phyloP scores from a whole-genome alignment of 225 moss, liverwort and hornwort species.

The Rhytidiadelphus loreus region DNA sequence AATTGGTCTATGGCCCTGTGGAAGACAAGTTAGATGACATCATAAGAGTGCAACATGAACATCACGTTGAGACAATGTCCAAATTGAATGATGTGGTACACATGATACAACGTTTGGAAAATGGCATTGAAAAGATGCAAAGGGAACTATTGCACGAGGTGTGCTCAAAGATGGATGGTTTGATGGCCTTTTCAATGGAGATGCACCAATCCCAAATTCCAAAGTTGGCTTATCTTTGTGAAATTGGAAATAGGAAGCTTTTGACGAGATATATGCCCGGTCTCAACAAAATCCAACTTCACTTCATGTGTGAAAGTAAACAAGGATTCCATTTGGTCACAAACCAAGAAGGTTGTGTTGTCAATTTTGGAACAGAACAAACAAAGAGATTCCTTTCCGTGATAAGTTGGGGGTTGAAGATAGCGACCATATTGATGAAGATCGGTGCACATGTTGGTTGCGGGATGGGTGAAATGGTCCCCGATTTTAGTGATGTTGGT shows the following conservation, averaged over 20 bases:
- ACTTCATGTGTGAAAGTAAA: no score
- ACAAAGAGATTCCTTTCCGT: not conserved
- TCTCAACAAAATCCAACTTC: not conserved
- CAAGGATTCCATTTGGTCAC: not conserved
- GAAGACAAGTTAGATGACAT: not conserved
- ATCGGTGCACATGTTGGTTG: not conserved
- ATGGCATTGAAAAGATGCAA: not conserved
- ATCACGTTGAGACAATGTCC: not conserved
- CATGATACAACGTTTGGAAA: not conserved
- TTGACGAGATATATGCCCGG: no score
- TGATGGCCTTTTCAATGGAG: no score
- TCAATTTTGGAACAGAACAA: not conserved
- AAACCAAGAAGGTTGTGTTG: not conserved
- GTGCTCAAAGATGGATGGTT: not conserved
- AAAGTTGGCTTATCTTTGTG: no score
- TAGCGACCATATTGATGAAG: not conserved
- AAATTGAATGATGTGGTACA: not conserved
- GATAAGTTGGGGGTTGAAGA: not conserved
- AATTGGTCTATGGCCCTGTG: not conserved
- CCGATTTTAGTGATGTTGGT: not conserved
- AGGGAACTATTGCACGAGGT: not conserved
- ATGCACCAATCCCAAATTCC: no score
- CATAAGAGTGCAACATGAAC: not conserved
- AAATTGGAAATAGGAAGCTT: no score
- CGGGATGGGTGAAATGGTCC: not conserved